phyloP scores from a whole-genome alignment of 2,329 filamentous ascomycete genomes.

The Xylaria sp. region DNA sequence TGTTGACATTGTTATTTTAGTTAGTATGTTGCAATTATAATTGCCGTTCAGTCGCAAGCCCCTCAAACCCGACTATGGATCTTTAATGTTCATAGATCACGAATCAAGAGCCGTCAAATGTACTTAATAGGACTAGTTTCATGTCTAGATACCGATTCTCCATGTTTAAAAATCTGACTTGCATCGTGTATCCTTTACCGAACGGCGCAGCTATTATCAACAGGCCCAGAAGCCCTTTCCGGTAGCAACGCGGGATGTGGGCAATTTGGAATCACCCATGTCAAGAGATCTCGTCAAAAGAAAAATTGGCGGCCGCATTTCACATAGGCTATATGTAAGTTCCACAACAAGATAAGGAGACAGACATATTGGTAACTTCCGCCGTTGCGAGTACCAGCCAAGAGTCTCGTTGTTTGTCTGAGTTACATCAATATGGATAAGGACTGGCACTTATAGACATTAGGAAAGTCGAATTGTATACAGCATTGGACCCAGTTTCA shows the following conservation, averaged over 20 bases:
- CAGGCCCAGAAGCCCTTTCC: background rate
- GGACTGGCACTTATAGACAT: conserved; percentile 9
- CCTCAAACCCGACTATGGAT: too few relatives aligned
- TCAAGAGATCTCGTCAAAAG: background rate
- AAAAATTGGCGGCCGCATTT: background rate
- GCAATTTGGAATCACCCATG: conserved; percentile 18
- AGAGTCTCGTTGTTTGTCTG: background rate
- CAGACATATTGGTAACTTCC: background rate
- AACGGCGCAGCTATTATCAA: conserved; percentile 7
- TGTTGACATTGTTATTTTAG: too few relatives aligned
- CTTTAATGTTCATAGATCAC: too few relatives aligned
- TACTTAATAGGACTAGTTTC: too few relatives aligned
- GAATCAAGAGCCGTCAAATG: too few relatives aligned
- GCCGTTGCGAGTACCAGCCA: background rate
- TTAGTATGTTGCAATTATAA: too few relatives aligned
- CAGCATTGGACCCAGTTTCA: conserved; percentile 14
- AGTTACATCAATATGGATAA: background rate
- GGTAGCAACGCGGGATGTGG: background rate
- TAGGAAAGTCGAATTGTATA: conserved; percentile 11
- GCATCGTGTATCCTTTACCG: conserved; percentile 2
- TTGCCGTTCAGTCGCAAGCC: too few relatives aligned
- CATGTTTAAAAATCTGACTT: too few relatives aligned
- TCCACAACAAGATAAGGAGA: conserved; percentile 4
- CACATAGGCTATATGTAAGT: background rate
- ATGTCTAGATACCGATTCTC: too few relatives aligned